phyloP scores from a whole-genome alignment of 345 rosid species.

The Rhodomyrtus tomentosa region DNA sequence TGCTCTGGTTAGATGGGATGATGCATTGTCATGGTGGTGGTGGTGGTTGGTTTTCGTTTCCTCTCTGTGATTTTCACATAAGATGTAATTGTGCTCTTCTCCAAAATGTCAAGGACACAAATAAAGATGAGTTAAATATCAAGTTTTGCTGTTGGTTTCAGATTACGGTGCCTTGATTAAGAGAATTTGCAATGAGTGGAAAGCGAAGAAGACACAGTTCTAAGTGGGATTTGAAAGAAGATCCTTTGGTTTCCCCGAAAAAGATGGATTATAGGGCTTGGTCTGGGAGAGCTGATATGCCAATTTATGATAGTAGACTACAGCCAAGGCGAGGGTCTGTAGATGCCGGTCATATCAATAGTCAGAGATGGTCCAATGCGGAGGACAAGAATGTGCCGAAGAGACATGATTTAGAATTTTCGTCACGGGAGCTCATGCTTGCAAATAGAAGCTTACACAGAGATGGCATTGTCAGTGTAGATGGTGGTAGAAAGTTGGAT shows the following conservation, averaged over 20 bases:
- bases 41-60: not conserved
- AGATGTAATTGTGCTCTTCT: not conserved
- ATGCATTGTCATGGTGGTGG: not conserved
- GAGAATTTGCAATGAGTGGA: constrained; percentile 36
- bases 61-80: not conserved
- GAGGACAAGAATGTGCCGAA: constrained; percentile 20
- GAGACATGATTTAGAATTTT: constrained; percentile 19
- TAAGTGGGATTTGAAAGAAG: constrained; percentile 79
- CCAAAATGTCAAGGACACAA: not conserved
- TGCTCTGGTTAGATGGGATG: not conserved
- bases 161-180: not conserved
- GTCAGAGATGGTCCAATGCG: constrained; percentile 33
- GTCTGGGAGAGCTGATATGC: constrained; percentile 26
- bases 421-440: constrained; percentile 37
- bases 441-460: constrained; percentile 43
- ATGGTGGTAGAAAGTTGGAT: constrained; percentile 15
- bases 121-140: not conserved
- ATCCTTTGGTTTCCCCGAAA: constrained; percentile 26
- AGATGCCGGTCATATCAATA: constrained; percentile 25
- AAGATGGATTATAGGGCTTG: constrained; percentile 17
- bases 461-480: constrained; percentile 25
- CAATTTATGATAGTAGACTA: not conserved
- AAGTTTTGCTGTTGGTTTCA: not conserved
- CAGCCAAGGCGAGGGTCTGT: constrained; percentile 32
- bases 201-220: constrained; percentile 51